Base-by-base conservation (phyloP, 768 basidiomycete genomes). In the Zangia roseola region DNA sequence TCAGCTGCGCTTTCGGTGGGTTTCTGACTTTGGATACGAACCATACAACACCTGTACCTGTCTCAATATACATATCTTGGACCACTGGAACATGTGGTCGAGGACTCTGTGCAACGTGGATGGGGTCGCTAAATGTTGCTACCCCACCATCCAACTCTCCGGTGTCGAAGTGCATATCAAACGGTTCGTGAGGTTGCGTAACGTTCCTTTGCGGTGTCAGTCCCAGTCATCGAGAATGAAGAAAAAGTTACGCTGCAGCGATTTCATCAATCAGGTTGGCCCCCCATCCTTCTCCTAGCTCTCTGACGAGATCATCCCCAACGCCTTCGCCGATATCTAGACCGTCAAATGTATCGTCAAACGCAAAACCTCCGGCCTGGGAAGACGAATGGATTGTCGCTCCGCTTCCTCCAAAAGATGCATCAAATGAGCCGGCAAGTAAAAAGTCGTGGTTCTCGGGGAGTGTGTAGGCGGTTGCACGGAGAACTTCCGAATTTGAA, bases 211-310 rank as follows among this genome's bases (percentile, higher is more conserved):
- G 17, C 43, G 19, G 24, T 26, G 45, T 68, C 24, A 63, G 59
- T 16, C 25, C 2, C 5, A 44, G 36, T 34, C 21, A 17, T 43
- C n/a, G 28, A 12, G 26, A 9, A 14, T 17, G 17, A 34, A 39
- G 45, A 25, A 43, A 33, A 33, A 16, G 17, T 34, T 59, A 66
- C 64, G 53, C 47, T 37, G 50, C 26, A 6, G 24, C 41, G 16
- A 39, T 56, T 17, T 54, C 50, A 9, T 47, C 37, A 35, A 43
- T 14, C 5, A 44, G 49, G 40, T 40, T 45, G 24, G 36, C 71
- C 17, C 75, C 80, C 87, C 88, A 90, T 20, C 75, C 82, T 57
- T 82, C 81, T 25, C 88, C 89, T 3, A 91, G 73, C 57, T 91
- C 88, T 52, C 74, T 76, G 8, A 84, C 86, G 23, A 91, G 70